Conservation (phyloP, 1,284 basidiomycete genomes). For the Trametes versicolor region DNA sequence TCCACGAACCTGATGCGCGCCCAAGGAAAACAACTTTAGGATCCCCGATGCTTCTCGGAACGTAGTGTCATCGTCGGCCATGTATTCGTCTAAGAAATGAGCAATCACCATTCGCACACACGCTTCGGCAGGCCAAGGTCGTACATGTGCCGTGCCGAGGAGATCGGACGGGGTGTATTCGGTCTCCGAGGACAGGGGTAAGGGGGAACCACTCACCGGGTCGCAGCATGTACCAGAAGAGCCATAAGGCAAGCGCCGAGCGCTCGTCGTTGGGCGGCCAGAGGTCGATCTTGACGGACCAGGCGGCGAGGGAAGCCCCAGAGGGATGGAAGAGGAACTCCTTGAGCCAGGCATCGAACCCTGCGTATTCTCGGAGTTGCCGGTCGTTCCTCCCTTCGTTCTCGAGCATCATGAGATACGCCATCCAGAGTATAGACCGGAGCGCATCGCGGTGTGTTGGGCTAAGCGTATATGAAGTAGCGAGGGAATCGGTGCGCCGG, state of each 20-base stretch:
- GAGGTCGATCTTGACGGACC: slow-evolving; percentile 39
- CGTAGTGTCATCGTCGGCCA: slow-evolving; percentile 46
- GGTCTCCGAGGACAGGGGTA: background rate
- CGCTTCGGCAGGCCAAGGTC: slow-evolving; percentile 5
- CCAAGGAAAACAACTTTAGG: slow-evolving; percentile 69
- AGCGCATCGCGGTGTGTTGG: slow-evolving; percentile 42
- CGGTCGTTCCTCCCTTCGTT: slow-evolving; percentile 61
- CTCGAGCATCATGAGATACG: slow-evolving; percentile 66
- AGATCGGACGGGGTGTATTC: slow-evolving; percentile 1
- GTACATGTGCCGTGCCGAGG: slow-evolving; percentile 14
- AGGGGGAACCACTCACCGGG: slow-evolving; percentile 55
- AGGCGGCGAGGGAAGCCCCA: slow-evolving; percentile 47
- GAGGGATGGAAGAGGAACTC: slow-evolving; percentile 49
- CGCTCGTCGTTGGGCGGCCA: slow-evolving; percentile 49
- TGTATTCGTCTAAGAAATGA: slow-evolving; percentile 57
- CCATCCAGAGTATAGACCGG: slow-evolving; percentile 55
- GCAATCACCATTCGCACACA: slow-evolving; percentile 1
- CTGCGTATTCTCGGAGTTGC: slow-evolving; percentile 53
- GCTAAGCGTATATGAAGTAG: slow-evolving; percentile 29
- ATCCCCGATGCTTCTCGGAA: slow-evolving; percentile 58
- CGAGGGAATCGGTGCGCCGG: slow-evolving; percentile 48
- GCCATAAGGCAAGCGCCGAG: slow-evolving; percentile 50
- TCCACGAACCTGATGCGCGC: slow-evolving; percentile 66
- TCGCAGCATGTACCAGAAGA: slow-evolving; percentile 62
- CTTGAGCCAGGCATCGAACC: slow-evolving; percentile 49